Base-by-base conservation (phyloP, 495 filamentous ascomycete genomes). In the Penicillium nucicola region DNA sequence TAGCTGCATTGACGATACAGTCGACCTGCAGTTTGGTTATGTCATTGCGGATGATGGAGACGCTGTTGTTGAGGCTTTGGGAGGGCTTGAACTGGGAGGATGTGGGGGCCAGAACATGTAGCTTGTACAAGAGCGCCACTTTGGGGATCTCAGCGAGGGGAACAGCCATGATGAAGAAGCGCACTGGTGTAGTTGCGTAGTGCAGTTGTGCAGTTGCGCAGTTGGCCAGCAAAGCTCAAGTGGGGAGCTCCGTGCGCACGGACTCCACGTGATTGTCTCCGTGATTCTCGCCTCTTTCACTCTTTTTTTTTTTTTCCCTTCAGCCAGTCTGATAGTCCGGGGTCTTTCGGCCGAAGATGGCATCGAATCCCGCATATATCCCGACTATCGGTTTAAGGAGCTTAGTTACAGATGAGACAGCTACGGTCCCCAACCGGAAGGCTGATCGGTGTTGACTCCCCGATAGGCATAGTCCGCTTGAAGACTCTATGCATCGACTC, bases 1-100 rank as follows among this genome's bases (percentile, higher is more conserved):
- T 97, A 17, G 93, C 92, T 9, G 93, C 92, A 66, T 97, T 97
- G 61, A 97, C 92, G 58, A 97, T 96, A 50, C 84, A 85, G 56
- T 88, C 89, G 28, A 91, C 81, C 36, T 76, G 65, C 13, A 98
- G 81, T 11, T 73, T 85, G 12, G 92, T 96, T 68, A 98, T 96
- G 65, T 96, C 92, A 40, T 79, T 76, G 45, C 82, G 82, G 54
- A 93, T 76, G 25, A 89, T 65, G 19, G 78, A 78, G 53, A 98
- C 74, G 42, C 78, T 84, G 60, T 84, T 72, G 67, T 98, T 98
- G 64, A 89, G 68, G 12, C 64, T 40, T 36, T 78, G 61, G 19
- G 76, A 81, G 8, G 82, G 75, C n/a, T 18, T 17, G 45, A 60
- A 23, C 19, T 67, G 42, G 1, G 66, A 44, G 20, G 61, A 33